A percentile compares a stretch with the other conserved stretches of the same genome.
Conservation (phyloP, 768 basidiomycete genomes). For the Pleurotus cornucopiae region DNA sequence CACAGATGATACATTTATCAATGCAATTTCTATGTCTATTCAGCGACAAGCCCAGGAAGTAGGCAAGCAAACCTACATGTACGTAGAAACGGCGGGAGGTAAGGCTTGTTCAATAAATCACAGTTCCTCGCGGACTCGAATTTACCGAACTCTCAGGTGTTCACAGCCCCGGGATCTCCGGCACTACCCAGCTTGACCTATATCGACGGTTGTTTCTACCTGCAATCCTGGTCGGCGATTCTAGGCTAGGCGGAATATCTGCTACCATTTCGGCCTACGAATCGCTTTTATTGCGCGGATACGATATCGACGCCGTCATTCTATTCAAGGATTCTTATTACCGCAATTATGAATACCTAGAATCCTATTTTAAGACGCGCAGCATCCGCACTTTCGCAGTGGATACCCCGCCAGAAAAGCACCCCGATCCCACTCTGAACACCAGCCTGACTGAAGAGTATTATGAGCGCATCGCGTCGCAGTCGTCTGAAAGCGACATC, state of each 20-base stretch:
- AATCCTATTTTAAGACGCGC: slow-evolving; percentile 72
- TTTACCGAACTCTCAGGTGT: slow-evolving; percentile 53
- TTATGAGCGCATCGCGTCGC: slow-evolving; percentile 50
- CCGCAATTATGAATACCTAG: slow-evolving; percentile 80
- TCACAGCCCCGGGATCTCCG: slow-evolving; percentile 83
- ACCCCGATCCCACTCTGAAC: slow-evolving; percentile 42
- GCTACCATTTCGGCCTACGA: slow-evolving; percentile 90
- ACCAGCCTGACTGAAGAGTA: slow-evolving; percentile 58
- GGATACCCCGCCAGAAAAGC: slow-evolving; percentile 52
- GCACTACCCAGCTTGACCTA: slow-evolving; percentile 78
- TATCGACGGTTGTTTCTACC: slow-evolving; percentile 88
- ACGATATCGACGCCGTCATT: slow-evolving; percentile 78
- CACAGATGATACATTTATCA: slow-evolving; percentile 62
- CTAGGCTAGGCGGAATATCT: slow-evolving; percentile 90
- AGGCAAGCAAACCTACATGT: slow-evolving; percentile 51
- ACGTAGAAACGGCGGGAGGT: slow-evolving; percentile 96
- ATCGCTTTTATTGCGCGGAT: slow-evolving; percentile 85
- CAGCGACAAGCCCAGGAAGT: slow-evolving; percentile 39
- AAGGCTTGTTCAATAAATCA: slow-evolving; percentile 21
- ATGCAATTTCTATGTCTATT: slow-evolving; percentile 62
- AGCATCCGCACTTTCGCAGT: slow-evolving; percentile 53
- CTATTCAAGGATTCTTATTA: slow-evolving; percentile 87
- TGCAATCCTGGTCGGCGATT: slow-evolving; percentile 82
- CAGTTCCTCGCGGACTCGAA: slow-evolving; percentile 7
- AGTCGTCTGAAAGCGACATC: slow-evolving; percentile 31